Evolutionary conservation across 2,329 filamentous ascomycete genomes (phyloP).

Genomic region (Epichloe amarillans): DNA sequence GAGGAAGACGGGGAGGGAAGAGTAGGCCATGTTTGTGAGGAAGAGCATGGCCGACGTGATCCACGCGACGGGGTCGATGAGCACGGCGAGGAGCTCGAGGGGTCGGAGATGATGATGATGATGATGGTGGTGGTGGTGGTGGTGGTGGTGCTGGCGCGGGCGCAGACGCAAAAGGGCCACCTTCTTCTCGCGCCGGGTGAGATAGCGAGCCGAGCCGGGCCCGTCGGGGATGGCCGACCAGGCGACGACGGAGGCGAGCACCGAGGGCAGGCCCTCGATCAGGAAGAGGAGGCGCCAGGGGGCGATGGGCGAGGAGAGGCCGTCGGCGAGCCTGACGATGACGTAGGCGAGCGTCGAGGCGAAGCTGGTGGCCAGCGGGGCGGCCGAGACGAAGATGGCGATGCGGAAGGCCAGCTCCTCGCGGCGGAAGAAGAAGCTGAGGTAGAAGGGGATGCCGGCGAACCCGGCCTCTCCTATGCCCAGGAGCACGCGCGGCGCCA

Average conservation of each 20-base stretch:
- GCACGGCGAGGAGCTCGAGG: slow-evolving; percentile 38
- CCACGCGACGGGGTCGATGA: slow-evolving; percentile 34
- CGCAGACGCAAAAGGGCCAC: slow-evolving; percentile 59
- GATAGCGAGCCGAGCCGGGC: slow-evolving; percentile 50
- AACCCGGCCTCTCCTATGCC: slow-evolving; percentile 55
- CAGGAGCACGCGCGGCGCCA: slow-evolving; percentile 41
- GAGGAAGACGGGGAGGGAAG: slow-evolving; percentile 75
- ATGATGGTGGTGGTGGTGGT: slow-evolving; percentile 25
- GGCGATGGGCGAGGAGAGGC: slow-evolving; percentile 52
- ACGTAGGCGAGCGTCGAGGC: slow-evolving; percentile 68
- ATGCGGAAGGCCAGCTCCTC: slow-evolving; percentile 73
- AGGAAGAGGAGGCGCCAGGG: slow-evolving; percentile 77
- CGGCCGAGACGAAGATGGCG: slow-evolving; percentile 79
- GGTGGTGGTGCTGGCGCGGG: neutral
- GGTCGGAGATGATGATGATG: slow-evolving; percentile 25
- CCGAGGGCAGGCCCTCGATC: slow-evolving; percentile 71
- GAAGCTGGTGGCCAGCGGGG: slow-evolving; percentile 63
- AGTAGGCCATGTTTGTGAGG: slow-evolving; percentile 77
- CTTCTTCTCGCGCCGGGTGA: slow-evolving; percentile 49
- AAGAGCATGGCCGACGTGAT: slow-evolving; percentile 75
- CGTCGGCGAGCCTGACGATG: slow-evolving; percentile 53
- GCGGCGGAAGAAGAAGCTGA: slow-evolving; percentile 50
- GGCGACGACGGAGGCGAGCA: slow-evolving; percentile 59
- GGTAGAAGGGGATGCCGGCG: slow-evolving; percentile 48
- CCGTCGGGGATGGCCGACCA: slow-evolving; percentile 68